Conservation (phyloP, 495 filamentous ascomycete genomes). For the Penicillium longicatenatum region DNA sequence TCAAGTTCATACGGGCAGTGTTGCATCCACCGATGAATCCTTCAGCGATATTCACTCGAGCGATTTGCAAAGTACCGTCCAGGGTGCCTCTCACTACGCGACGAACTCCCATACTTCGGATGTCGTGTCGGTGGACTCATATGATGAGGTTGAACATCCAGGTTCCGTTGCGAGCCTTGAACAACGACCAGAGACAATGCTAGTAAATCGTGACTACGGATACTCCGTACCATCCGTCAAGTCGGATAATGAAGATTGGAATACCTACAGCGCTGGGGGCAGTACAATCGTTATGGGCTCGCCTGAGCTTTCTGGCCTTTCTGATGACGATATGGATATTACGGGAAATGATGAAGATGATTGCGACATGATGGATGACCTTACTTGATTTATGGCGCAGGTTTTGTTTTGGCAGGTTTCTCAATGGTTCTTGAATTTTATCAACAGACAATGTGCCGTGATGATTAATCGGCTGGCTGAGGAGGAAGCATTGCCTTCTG, state of each 20-base stretch:
- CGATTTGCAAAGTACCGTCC: slow-evolving; percentile 36
- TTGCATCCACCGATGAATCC: slow-evolving; percentile 20
- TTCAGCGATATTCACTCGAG: slow-evolving; percentile 27
- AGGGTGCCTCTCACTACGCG: slow-evolving; percentile 36
- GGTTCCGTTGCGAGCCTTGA: background rate
- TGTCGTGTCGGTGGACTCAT: slow-evolving; percentile 29
- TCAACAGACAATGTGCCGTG: no score
- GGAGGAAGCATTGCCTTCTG: no score
- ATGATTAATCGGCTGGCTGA: no score
- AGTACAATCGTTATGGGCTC: slow-evolving; percentile 16
- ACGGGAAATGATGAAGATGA: background rate
- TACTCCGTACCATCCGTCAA: background rate
- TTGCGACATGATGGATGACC: background rate
- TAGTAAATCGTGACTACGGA: background rate
- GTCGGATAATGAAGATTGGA: slow-evolving; percentile 3
- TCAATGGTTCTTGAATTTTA: no score
- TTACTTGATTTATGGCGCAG: background rate
- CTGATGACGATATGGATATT: slow-evolving; percentile 12
- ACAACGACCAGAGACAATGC: background rate
- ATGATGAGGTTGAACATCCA: slow-evolving; percentile 5
- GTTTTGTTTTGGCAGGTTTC: background rate
- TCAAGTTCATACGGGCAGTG: slow-evolving; percentile 41
- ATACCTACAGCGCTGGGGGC: slow-evolving; percentile 6
- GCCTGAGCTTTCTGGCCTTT: slow-evolving; percentile 9
- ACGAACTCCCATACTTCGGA: slow-evolving; percentile 33